These are phyloP conservation scores for Saturnispora gosingensis DNA, from an alignment of 805 yeast genomes.

Conservation along the genomic window DNA sequence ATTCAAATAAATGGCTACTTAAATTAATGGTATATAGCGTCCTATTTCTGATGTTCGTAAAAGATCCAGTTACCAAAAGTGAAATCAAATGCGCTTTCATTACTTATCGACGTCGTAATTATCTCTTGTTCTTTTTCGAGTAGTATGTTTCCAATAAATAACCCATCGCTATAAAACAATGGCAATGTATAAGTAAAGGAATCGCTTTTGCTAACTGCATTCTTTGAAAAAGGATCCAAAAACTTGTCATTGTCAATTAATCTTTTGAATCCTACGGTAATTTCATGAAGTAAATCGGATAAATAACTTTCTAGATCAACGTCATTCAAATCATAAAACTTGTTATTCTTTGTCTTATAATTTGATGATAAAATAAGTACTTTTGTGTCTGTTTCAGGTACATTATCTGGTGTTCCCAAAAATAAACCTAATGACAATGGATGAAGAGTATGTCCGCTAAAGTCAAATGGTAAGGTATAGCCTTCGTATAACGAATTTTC, in stretches of 20 bases:
- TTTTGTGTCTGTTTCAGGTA: not conserved
- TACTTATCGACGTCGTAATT: constrained; percentile 1
- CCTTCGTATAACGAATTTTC: not conserved
- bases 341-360: not conserved
- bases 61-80: constrained; percentile 2
- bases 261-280: constrained; percentile 8
- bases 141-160: constrained; percentile 10
- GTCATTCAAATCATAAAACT: not conserved
- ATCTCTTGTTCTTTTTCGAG: constrained; percentile 10
- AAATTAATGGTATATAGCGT: too few species aligned
- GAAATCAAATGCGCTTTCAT: not conserved
- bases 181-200: constrained; percentile 6
- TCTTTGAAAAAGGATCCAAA: not conserved
- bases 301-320: not conserved
- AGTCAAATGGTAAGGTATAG: not conserved
- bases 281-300: not conserved
- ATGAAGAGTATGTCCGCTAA: not conserved
- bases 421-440: constrained; percentile 10
- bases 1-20: not conserved
- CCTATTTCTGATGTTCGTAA: not conserved
- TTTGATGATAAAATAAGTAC: constrained; percentile 4
- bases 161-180: constrained; percentile 11
- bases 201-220: constrained; percentile 7
- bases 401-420: not conserved
- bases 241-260: constrained; percentile 1